A percentile compares a stretch with the other conserved stretches of the same genome.
These are phyloP conservation scores for Globisporangium yorkense DNA, from an alignment of 352 stramenopile genomes.

Conservation along the genomic window DNA sequence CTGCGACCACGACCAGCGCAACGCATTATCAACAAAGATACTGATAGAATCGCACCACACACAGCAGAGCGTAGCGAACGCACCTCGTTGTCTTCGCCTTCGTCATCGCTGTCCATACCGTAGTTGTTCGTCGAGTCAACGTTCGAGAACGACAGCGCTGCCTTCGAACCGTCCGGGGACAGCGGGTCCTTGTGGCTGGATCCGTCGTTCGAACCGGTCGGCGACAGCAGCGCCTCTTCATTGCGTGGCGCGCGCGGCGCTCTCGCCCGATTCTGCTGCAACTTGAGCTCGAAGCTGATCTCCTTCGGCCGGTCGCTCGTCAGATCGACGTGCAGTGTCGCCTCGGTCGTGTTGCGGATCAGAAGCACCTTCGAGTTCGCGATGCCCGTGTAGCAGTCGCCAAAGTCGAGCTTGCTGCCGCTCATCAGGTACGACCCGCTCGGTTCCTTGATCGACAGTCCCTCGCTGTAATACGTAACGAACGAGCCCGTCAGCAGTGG, in stretches of 20 bases:
- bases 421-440: constrained; percentile 83
- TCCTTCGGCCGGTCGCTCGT: constrained; percentile 85
- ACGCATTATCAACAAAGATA: neutral
- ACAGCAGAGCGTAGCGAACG: neutral
- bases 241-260: constrained; percentile 44
- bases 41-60: neutral
- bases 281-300: constrained; percentile 84
- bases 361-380: constrained; percentile 77
- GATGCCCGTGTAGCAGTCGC: constrained; percentile 83
- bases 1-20: constrained; percentile 14
- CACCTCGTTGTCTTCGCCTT: constrained; percentile 83
- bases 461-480: constrained; percentile 40
- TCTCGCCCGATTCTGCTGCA: constrained; percentile 65
- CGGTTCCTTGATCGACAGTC: constrained; percentile 81
- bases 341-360: constrained; percentile 83
- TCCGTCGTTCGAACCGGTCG: constrained; percentile 65
- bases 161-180: constrained; percentile 52
- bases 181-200: constrained; percentile 64
- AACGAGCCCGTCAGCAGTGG: neutral
- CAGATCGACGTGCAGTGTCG: constrained; percentile 77
- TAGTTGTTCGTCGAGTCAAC: constrained; percentile 39
- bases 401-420: constrained; percentile 85
- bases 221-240: constrained; percentile 67
- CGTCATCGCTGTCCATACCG: constrained; percentile 77
- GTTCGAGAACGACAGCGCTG: constrained; percentile 46